These are phyloP conservation scores for Xylariaceae sp. DNA, from an alignment of 2,329 filamentous ascomycete species.

Conservation along the genomic window DNA sequence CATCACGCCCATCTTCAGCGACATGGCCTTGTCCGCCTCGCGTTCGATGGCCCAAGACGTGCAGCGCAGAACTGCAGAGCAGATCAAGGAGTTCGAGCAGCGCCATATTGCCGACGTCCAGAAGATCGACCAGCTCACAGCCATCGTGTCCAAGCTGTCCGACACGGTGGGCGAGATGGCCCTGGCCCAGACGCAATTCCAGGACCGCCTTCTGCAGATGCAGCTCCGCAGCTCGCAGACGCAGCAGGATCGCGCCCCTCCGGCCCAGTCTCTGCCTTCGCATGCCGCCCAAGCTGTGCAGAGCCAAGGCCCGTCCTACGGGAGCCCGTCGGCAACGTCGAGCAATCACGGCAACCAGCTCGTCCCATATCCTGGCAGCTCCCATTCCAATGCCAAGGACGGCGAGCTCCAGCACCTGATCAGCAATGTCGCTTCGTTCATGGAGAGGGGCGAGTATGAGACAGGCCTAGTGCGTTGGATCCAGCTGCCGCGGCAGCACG, in stretches of 20 bases:
- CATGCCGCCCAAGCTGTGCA: slow-evolving; percentile 16
- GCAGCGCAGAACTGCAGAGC: slow-evolving; percentile 53
- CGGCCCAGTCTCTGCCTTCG: slow-evolving; percentile 17
- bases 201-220: slow-evolving; percentile 57
- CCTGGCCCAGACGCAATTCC: slow-evolving; percentile 61
- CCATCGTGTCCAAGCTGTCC: slow-evolving; percentile 59
- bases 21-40: slow-evolving; percentile 58
- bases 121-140: slow-evolving; percentile 70
- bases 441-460: slow-evolving; percentile 57
- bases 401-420: slow-evolving; percentile 51
- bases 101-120: slow-evolving; percentile 47
- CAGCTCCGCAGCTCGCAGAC: too few relatives aligned
- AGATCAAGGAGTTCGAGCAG: slow-evolving; percentile 45
- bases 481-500: slow-evolving; percentile 56
- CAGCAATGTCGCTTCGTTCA: slow-evolving; percentile 54
- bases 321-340: slow-evolving; percentile 28
- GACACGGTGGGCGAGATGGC: slow-evolving; percentile 68
- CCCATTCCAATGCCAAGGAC: slow-evolving; percentile 42
- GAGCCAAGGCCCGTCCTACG: slow-evolving; percentile 22
- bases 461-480: slow-evolving; percentile 63
- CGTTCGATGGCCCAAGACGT: slow-evolving; percentile 64
- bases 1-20: slow-evolving; percentile 61
- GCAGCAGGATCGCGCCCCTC: slow-evolving; percentile 33
- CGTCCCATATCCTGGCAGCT: slow-evolving; percentile 35
- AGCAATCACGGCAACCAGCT: slow-evolving; percentile 31